A percentile compares a stretch with the other conserved stretches of the same genome.
Conservation (phyloP, 495 filamentous ascomycete species). For the Lentithecium fluviatile region DNA sequence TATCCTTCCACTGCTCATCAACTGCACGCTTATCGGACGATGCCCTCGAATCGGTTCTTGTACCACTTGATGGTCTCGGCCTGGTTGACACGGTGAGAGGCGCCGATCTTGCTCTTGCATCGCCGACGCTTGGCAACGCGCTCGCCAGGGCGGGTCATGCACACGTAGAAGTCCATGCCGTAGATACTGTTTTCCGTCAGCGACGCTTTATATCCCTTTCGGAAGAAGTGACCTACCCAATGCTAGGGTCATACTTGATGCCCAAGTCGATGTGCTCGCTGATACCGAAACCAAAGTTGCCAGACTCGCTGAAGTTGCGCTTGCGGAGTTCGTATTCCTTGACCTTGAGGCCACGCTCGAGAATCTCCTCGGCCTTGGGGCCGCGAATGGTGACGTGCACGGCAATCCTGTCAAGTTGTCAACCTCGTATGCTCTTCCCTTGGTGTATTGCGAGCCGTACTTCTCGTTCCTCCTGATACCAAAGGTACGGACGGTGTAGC, state of each 20-base stretch:
- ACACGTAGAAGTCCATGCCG: conserved; percentile 99
- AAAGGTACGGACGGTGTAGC: conserved; percentile 99
- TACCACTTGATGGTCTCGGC: conserved; percentile 97
- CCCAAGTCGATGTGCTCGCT: conserved; percentile 99
- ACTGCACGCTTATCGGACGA: conserved; percentile 70
- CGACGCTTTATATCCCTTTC: neutral
- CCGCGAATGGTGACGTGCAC: conserved; percentile 99
- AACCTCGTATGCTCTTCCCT: conserved; percentile 90
- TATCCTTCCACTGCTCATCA: conserved; percentile 1
- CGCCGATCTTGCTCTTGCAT: conserved; percentile 78
- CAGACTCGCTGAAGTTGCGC: conserved; percentile 98
- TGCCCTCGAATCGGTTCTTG: conserved; percentile 99
- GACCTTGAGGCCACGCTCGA: conserved; percentile 99
- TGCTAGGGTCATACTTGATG: conserved; percentile 96
- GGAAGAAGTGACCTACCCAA: conserved; percentile 23
- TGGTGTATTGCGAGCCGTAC: conserved; percentile 91
- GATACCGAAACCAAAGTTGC: conserved; percentile 99
- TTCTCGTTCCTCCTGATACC: conserved; percentile 99
- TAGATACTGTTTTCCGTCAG: conserved; percentile 59
- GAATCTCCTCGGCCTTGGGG: conserved; percentile 99
- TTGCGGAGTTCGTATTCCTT: conserved; percentile 99
- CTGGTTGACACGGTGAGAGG: conserved; percentile 87
- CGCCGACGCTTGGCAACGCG: conserved; percentile 94
- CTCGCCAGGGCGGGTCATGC: conserved; percentile 99
- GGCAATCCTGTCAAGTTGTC: conserved; percentile 69